Conservation (phyloP, 176 grass and related monocot species). For the Puya raimondii region DNA sequence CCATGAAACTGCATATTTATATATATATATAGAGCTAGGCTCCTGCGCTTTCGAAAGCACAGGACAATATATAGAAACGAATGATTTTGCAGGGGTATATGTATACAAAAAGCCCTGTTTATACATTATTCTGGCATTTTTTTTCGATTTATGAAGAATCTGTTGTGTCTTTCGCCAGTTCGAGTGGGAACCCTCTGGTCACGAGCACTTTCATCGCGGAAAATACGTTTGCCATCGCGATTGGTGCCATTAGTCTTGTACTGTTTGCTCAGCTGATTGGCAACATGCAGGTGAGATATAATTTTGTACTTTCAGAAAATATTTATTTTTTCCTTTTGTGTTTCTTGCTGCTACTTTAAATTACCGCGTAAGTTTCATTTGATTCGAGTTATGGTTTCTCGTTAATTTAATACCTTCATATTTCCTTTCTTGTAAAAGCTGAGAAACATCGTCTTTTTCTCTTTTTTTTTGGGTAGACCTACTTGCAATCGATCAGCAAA, state of each 20-base stretch:
- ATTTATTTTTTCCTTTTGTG: background rate
- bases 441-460: background rate
- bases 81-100: background rate
- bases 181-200: constrained; percentile 41
- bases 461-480: constrained; percentile 43
- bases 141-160: background rate
- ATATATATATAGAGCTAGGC: no score
- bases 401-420: no score
- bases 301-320: background rate
- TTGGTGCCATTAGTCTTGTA: constrained; percentile 64
- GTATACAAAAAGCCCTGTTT: background rate
- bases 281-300: constrained; percentile 70
- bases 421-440: background rate
- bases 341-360: background rate
- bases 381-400: no score
- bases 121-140: background rate
- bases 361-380: no score
- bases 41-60: no score
- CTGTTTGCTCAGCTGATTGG: constrained; percentile 81
- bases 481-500: constrained; percentile 73
- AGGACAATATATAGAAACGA: no score
- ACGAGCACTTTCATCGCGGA: constrained; percentile 65
- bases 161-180: constrained; percentile 36
- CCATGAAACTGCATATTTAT: no score
- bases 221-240: constrained; percentile 66